Percentiles rank a stretch among this genome's conserved stretches.
These are phyloP conservation scores for Botrytis squamosa DNA, from an alignment of 2,329 filamentous ascomycete species.

Conservation along the genomic window DNA sequence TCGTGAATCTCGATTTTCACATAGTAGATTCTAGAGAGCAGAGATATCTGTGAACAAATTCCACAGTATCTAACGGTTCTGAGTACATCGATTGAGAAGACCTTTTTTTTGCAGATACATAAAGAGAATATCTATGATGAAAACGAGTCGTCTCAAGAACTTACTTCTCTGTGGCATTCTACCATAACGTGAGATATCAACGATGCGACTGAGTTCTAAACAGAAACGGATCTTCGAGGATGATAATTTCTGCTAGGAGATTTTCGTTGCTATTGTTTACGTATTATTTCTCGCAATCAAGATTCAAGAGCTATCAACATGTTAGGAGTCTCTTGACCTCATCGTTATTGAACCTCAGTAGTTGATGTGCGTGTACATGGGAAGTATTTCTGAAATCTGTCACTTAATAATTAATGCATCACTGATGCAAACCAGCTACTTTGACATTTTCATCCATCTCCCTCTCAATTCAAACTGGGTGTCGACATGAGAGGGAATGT, in stretches of 20 bases:
- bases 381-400: neutral
- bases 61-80: accelerated
- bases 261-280: neutral
- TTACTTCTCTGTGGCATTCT: neutral
- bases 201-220: too few relatives aligned
- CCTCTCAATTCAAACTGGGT: accelerated
- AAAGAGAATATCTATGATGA: neutral
- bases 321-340: accelerated
- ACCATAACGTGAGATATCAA: neutral
- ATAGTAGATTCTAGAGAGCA: neutral
- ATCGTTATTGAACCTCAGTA: too few relatives aligned
- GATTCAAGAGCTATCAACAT: accelerated
- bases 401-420: neutral
- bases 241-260: too few relatives aligned
- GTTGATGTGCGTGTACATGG: too few relatives aligned
- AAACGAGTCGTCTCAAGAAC: neutral
- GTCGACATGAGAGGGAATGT: too few relatives aligned
- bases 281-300: neutral
- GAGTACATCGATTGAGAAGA: accelerated
- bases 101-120: neutral
- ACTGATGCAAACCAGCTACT: neutral
- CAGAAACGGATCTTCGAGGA: too few relatives aligned
- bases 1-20: neutral
- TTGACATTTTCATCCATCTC: neutral
- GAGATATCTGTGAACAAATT: neutral